These are phyloP conservation scores for Excoecaria cochinchinensis DNA, from an alignment of 345 rosid genomes.

Conservation along the genomic window DNA sequence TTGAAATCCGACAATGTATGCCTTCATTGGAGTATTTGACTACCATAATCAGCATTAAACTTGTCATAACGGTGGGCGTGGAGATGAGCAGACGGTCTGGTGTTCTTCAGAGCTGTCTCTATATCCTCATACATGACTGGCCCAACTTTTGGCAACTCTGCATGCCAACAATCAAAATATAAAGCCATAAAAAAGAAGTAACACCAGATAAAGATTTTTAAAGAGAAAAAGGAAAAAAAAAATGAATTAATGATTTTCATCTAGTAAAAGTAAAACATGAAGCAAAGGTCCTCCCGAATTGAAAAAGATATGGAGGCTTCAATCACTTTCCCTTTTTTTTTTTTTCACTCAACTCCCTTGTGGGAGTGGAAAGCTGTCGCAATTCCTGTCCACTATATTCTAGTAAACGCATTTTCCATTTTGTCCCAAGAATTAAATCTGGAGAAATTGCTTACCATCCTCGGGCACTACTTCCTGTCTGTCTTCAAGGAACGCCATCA, in stretches of 20 bases:
- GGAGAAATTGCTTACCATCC: conserved; percentile 50
- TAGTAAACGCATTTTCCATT: background rate
- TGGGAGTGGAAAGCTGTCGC: background rate
- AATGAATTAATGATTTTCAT: background rate
- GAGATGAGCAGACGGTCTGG: conserved; percentile 95
- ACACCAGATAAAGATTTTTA: background rate
- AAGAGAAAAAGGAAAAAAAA: background rate
- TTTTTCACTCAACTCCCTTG: background rate
- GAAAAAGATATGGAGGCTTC: background rate
- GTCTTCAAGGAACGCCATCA: conserved; percentile 66
- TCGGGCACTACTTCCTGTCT: conserved; percentile 62
- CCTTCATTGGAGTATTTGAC: conserved; percentile 70
- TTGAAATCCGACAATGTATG: background rate
- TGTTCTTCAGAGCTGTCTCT: conserved; percentile 72
- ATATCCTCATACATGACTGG: conserved; percentile 67
- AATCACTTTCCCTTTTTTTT: background rate
- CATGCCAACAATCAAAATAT: conserved; percentile 10
- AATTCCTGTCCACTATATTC: background rate
- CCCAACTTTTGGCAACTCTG: conserved; percentile 84
- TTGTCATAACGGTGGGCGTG: conserved; percentile 79
- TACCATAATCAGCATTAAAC: conserved; percentile 88
- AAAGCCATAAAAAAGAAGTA: background rate
- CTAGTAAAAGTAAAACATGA: background rate
- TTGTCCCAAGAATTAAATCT: background rate
- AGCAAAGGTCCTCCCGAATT: background rate